A percentile compares a stretch with the other conserved stretches of the same genome.
phyloP scores from a whole-genome alignment of 2,329 filamentous ascomycete genomes.

The Incumbomyces lentus region DNA sequence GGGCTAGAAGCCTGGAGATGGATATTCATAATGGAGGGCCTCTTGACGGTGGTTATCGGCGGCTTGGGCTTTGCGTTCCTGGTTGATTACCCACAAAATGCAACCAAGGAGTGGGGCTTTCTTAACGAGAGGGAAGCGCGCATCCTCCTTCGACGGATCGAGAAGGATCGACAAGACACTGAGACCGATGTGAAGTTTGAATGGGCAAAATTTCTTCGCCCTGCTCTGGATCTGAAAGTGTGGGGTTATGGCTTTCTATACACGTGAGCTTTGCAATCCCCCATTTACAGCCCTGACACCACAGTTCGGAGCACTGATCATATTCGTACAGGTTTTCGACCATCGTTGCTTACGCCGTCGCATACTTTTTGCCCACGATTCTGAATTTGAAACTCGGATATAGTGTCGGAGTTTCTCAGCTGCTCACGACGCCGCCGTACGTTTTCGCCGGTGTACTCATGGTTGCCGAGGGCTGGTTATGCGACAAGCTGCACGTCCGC shows the following conservation, averaged over 20 bases:
- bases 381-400: conserved; percentile 55
- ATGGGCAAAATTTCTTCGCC: conserved; percentile 36
- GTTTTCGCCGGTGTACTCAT: conserved; percentile 51
- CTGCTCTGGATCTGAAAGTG: conserved; percentile 41
- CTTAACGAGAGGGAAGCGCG: conserved; percentile 20
- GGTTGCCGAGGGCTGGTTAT: conserved; percentile 49
- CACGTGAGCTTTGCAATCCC: conserved; percentile 19
- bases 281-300: conserved; percentile 31
- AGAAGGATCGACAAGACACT: conserved; percentile 44
- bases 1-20: background rate
- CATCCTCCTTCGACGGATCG: conserved; percentile 34
- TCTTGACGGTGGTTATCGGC: conserved; percentile 18
- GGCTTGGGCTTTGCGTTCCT: conserved; percentile 25
- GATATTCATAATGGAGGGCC: background rate
- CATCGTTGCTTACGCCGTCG: too few relatives aligned
- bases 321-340: too few relatives aligned
- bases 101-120: conserved; percentile 15
- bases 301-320: too few relatives aligned
- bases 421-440: conserved; percentile 61
- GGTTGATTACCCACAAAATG: conserved; percentile 28
- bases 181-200: conserved; percentile 42
- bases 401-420: conserved; percentile 53
- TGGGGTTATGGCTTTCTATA: conserved; percentile 47
- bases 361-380: conserved; percentile 26
- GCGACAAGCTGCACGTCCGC: conserved; percentile 57